Base-by-base conservation (phyloP, 129 eudicot genomes). In the Flaveria linearis region DNA sequence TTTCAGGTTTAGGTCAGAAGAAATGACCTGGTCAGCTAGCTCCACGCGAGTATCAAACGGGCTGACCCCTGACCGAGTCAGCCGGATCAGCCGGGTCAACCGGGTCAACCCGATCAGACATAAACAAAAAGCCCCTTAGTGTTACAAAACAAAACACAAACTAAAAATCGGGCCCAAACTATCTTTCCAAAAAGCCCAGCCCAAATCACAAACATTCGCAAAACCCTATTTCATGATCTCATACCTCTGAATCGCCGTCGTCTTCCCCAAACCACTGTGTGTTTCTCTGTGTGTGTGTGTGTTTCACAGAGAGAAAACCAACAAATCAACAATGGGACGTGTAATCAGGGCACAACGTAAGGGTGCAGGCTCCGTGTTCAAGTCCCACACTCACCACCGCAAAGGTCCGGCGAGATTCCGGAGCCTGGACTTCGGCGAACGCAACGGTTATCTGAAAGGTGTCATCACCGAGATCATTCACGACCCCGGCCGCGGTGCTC, bases 401-500 rank as follows among this genome's bases (percentile, higher is more conserved):
- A 87, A 87, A 49, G 91, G 91, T 13, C 85, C 97, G 18, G 92
- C 97, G 5, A 67, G 88, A 33, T 86, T 91, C 89, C 87, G 97
- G 6, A 76, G 86, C 49, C 96, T 91, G 50, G 96, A 91, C 76
- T 91, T 91, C 78, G 96, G 92, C 49, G 97, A 91, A 71, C 87
- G 97, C 42, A 91, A 91, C 28, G 97, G 97, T 2, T 91, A 91
- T 85, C 75, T 85, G 4, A 91, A 91, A 61, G 97, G 97, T 0
- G 96, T 91, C 7, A 72, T 91, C 75, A 91, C 92, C 69, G 97
- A 91, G 5, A 80, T 91, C 88, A 87, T 91, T 56, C 97, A 91
- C 73, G 97, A 91, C 68, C 97, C 97, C 0, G 97, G 97, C 17
- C 90, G 97, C 33, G 97, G 97, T 43, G 97, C 97, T 1, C 97